A percentile compares a stretch with the other conserved stretches of the same genome.
Evolutionary conservation across 2,329 filamentous ascomycete species (phyloP).

Genomic region (Aureobasidium sp.): DNA sequence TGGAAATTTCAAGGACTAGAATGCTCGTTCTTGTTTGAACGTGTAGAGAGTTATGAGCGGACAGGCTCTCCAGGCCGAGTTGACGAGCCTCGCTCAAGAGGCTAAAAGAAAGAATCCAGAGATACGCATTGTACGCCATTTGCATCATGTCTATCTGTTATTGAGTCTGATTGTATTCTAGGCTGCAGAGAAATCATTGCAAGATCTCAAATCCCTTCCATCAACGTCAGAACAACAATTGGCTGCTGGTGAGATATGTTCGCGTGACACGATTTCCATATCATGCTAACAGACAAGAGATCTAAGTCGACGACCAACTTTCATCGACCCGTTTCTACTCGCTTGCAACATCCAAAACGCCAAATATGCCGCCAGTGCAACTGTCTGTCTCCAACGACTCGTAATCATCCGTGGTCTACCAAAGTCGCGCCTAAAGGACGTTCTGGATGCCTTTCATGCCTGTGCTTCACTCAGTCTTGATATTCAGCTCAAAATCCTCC

Average conservation of each 20-base stretch:
- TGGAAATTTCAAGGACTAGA: not conserved
- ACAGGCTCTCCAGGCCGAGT: conserved; percentile 80
- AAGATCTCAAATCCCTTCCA: conserved; percentile 73
- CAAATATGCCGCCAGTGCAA: conserved; percentile 81
- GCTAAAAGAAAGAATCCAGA: conserved; percentile 93
- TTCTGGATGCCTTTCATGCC: conserved; percentile 80
- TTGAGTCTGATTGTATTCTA: conserved; percentile 17
- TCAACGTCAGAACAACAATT: conserved; percentile 70
- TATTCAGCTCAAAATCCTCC: conserved; percentile 91
- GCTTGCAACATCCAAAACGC: conserved; percentile 85
- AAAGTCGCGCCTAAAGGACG: conserved; percentile 70
- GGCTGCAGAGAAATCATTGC: conserved; percentile 86
- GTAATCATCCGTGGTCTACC: conserved; percentile 77
- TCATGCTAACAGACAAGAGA: conserved; percentile 49
- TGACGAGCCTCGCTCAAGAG: conserved; percentile 87
- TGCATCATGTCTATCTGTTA: not conserved
- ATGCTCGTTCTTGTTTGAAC: not conserved
- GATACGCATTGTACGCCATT: conserved; percentile 60
- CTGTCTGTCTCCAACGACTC: conserved; percentile 81
- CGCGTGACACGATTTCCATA: not conserved
- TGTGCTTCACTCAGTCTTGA: conserved; percentile 69
- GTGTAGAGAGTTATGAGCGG: conserved; percentile 62
- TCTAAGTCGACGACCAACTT: conserved; percentile 70
- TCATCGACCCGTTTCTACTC: conserved; percentile 89
- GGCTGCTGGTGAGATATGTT: conserved; percentile 51